Evolutionary conservation across 176 grass and related monocot genomes (phyloP).

Genomic region (Bonia amplexicaulis): DNA sequence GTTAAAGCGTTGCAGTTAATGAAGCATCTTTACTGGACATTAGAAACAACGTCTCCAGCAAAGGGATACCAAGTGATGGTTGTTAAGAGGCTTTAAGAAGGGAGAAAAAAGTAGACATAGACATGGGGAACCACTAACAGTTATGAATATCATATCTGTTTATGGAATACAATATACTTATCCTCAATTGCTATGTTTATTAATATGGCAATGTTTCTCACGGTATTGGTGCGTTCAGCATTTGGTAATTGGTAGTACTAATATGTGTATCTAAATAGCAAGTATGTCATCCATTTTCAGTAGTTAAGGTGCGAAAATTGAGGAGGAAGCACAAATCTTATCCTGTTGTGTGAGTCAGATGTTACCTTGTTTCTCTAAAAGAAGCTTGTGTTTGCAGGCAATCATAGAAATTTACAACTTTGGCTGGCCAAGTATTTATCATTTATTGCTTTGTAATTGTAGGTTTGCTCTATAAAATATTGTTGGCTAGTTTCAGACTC

Average conservation of each 20-base stretch:
- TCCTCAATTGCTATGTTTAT: background rate
- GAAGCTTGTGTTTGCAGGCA: background rate
- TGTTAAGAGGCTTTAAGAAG: background rate
- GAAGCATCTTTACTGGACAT: background rate
- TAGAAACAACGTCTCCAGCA: background rate
- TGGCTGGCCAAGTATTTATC: background rate
- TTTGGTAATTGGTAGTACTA: constrained; percentile 7
- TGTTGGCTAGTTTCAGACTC: background rate
- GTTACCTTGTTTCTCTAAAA: background rate
- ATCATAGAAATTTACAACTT: background rate
- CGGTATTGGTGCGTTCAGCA: constrained; percentile 2
- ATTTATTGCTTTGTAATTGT: constrained; percentile 11
- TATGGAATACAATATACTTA: background rate
- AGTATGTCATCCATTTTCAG: background rate
- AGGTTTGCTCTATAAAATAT: background rate
- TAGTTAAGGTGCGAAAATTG: background rate
- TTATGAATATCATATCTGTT: background rate
- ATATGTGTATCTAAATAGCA: background rate
- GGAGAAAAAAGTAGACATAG: background rate
- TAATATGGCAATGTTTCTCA: background rate
- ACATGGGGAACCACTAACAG: background rate
- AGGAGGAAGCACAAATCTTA: background rate
- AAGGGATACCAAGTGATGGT: background rate
- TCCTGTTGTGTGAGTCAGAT: background rate
- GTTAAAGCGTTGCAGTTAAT: background rate